Conservation (phyloP, 768 basidiomycete genomes). For the Tulasnella calospora region DNA sequence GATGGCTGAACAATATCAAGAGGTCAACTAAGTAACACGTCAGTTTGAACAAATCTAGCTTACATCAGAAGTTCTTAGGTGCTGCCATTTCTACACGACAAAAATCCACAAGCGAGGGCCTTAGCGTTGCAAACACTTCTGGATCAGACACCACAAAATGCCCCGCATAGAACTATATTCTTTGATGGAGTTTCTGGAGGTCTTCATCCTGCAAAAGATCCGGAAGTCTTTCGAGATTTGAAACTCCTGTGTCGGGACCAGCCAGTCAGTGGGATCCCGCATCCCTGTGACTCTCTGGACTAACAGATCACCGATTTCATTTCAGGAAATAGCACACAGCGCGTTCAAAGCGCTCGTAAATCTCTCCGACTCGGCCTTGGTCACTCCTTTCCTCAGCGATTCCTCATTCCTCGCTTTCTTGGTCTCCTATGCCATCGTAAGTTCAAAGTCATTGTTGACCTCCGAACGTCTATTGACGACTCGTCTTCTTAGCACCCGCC, state of each 20-base stretch:
- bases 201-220: slow-evolving; percentile 56
- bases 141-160: slow-evolving; percentile 66
- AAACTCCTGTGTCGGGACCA: slow-evolving; percentile 87
- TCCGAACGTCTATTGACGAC: neutral
- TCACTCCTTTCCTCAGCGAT: slow-evolving; percentile 65
- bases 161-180: slow-evolving; percentile 71
- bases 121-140: slow-evolving; percentile 81
- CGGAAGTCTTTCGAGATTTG: slow-evolving; percentile 68
- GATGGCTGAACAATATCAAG: slow-evolving; percentile 7
- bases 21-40: neutral
- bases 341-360: slow-evolving; percentile 93
- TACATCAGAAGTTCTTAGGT: slow-evolving; percentile 46
- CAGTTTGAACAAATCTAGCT: neutral
- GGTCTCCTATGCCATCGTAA: slow-evolving; percentile 82
- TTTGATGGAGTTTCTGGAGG: slow-evolving; percentile 57
- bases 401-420: slow-evolving; percentile 70
- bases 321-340: slow-evolving; percentile 83
- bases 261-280: slow-evolving; percentile 47
- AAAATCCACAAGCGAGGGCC: slow-evolving; percentile 81
- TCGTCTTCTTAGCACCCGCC: slow-evolving; percentile 65
- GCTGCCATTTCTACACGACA: slow-evolving; percentile 76
- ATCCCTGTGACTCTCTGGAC: neutral
- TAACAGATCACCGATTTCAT: slow-evolving; percentile 26
- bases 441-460: slow-evolving; percentile 35
- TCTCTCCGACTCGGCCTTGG: slow-evolving; percentile 74